A percentile compares a stretch with the other conserved stretches of the same genome.
Conservation (phyloP, 768 basidiomycete species). For the Chalciporus pseudorubinellus region DNA sequence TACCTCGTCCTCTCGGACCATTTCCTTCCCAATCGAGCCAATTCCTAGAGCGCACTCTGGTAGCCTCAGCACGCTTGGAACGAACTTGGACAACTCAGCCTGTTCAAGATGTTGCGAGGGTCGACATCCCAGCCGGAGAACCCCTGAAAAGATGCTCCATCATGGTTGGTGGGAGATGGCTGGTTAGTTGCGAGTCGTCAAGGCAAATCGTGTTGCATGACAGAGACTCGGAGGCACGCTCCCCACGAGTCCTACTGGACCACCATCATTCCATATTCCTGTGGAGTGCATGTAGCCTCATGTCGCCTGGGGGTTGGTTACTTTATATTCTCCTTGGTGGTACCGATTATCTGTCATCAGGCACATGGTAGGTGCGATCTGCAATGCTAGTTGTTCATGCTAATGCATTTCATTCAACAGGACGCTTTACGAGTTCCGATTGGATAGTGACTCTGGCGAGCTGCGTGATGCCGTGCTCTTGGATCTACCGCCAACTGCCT, state of each 20-base stretch:
- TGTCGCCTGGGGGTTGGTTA: not conserved
- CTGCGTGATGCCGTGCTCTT: too few relatives aligned
- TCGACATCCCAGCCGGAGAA: not conserved
- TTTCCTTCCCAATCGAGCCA: not conserved
- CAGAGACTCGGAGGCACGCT: not conserved
- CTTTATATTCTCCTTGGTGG: too few relatives aligned
- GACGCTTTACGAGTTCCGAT: too few relatives aligned
- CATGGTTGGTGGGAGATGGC: not conserved
- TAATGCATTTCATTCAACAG: too few relatives aligned
- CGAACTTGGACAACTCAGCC: not conserved
- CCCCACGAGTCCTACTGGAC: not conserved
- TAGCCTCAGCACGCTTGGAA: not conserved
- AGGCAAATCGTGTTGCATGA: not conserved
- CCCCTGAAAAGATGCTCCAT: too few relatives aligned
- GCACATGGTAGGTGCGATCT: too few relatives aligned
- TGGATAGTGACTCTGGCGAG: too few relatives aligned
- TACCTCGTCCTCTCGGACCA: not conserved
- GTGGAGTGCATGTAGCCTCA: not conserved
- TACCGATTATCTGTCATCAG: too few relatives aligned
- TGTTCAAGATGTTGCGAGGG: too few relatives aligned
- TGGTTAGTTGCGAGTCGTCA: not conserved
- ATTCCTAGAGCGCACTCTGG: not conserved
- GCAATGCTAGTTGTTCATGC: too few relatives aligned
- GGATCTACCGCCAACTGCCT: too few relatives aligned
- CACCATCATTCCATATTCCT: not conserved